phyloP scores from a whole-genome alignment of 495 filamentous ascomycete genomes.

The Penicillium diatomitis region DNA sequence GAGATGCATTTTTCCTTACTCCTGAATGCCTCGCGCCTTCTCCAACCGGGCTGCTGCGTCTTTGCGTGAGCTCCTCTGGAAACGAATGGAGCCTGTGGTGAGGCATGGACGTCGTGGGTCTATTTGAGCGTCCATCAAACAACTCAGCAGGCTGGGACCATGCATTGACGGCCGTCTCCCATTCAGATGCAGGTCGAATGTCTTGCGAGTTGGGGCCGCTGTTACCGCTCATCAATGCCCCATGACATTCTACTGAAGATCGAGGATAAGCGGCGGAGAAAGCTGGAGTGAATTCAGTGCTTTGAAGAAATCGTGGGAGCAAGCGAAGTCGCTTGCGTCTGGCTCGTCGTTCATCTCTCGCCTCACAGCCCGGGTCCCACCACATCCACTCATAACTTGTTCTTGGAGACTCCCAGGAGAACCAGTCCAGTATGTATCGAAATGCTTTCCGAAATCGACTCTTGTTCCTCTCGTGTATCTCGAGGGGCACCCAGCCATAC shows the following conservation, averaged over 20 bases:
- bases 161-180: not conserved
- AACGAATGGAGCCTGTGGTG: not conserved
- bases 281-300: slow-evolving; percentile 17
- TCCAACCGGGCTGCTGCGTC: too few relatives aligned
- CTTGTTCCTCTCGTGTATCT: slow-evolving; percentile 27
- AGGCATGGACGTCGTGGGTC: too few relatives aligned
- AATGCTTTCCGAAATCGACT: slow-evolving; percentile 11
- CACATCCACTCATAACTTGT: slow-evolving; percentile 32
- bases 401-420: slow-evolving; percentile 27
- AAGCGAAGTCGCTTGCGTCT: slow-evolving; percentile 8
- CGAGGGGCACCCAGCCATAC: slow-evolving; percentile 36
- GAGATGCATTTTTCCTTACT: too few relatives aligned
- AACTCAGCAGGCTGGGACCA: not conserved
- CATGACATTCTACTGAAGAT: slow-evolving; percentile 6
- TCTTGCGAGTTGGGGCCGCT: not conserved
- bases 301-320: slow-evolving; percentile 19
- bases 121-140: too few relatives aligned
- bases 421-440: slow-evolving; percentile 13
- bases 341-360: slow-evolving; percentile 8
- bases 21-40: too few relatives aligned
- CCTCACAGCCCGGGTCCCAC: slow-evolving; percentile 31
- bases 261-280: slow-evolving; percentile 23
- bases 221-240: slow-evolving; percentile 2
- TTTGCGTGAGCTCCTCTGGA: not conserved
- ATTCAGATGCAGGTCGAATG: not conserved